Evolutionary conservation across 1,284 basidiomycete genomes (phyloP).

Genomic region (Stereum hirsutum): DNA sequence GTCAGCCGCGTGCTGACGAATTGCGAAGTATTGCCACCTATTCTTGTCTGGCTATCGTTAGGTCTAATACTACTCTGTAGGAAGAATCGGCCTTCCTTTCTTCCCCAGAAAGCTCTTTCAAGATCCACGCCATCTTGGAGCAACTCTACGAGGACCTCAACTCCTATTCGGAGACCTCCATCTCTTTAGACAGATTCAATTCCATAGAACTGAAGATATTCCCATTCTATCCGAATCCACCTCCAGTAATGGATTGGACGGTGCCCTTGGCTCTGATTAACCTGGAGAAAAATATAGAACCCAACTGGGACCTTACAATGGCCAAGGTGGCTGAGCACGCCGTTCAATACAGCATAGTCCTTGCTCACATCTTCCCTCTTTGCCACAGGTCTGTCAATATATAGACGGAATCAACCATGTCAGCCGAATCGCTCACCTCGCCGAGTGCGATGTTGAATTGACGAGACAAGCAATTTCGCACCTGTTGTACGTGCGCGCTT

Average conservation of each 20-base stretch:
- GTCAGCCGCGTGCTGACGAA: conserved; percentile 80
- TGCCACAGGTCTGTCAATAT: conserved; percentile 60
- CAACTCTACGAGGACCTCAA: conserved; percentile 97
- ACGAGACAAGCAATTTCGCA: conserved; percentile 88
- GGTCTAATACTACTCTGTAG: conserved; percentile 28
- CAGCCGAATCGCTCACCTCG: conserved; percentile 83
- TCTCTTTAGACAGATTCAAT: conserved; percentile 82
- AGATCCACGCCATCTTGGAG: conserved; percentile 85
- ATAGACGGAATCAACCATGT: conserved; percentile 93
- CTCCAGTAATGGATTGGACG: conserved; percentile 87
- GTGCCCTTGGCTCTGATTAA: conserved; percentile 90
- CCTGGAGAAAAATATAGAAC: conserved; percentile 71
- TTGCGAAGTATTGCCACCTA: conserved; percentile 62
- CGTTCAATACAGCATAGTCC: neutral
- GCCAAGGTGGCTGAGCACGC: conserved; percentile 47
- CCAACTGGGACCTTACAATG: conserved; percentile 96
- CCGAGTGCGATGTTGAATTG: conserved; percentile 82
- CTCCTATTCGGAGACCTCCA: conserved; percentile 92
- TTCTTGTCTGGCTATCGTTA: neutral
- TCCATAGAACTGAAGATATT: conserved; percentile 94
- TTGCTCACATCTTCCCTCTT: conserved; percentile 4
- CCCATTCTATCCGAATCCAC: conserved; percentile 93
- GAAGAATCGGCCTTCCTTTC: conserved; percentile 89
- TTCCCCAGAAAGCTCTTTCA: conserved; percentile 55
- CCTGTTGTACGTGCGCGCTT: conserved; percentile 57